A percentile compares a stretch with the other conserved stretches of the same genome.
These are phyloP conservation scores for Caryopteris hybrid DNA, from an alignment of 305 asterid genomes.

Conservation along the genomic window DNA sequence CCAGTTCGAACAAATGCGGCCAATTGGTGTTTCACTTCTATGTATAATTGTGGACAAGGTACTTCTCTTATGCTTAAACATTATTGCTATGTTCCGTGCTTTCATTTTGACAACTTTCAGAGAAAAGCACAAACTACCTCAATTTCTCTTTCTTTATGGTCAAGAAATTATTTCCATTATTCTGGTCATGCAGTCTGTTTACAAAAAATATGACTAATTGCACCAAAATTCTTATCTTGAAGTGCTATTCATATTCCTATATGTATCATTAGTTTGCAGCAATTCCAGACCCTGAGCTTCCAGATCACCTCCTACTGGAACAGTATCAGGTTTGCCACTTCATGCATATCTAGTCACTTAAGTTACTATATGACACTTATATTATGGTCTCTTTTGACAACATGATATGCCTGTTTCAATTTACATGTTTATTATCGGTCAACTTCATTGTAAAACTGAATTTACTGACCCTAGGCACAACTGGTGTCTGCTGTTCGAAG, in stretches of 20 bases:
- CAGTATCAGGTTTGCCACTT: slow-evolving; percentile 77
- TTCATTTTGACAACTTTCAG: neutral
- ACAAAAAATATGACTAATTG: neutral
- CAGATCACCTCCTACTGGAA: slow-evolving; percentile 91
- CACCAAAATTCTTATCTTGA: neutral
- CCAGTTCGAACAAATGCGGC: slow-evolving; percentile 94
- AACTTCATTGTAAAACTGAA: slow-evolving; percentile 12
- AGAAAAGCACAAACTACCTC: neutral
- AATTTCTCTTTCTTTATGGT: neutral
- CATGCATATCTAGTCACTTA: slow-evolving; percentile 7
- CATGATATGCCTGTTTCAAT: slow-evolving; percentile 16
- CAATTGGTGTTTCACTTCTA: slow-evolving; percentile 80
- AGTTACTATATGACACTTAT: neutral
- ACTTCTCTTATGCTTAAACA: slow-evolving; percentile 18
- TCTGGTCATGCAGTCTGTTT: neutral
- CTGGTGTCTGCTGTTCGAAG: slow-evolving; percentile 96
- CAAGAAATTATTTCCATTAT: neutral
- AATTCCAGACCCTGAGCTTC: slow-evolving; percentile 86
- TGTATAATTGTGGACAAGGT: slow-evolving; percentile 96
- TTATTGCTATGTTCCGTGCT: neutral
- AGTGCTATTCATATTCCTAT: neutral
- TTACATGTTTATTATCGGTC: slow-evolving; percentile 10
- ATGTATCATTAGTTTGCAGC: slow-evolving; percentile 64
- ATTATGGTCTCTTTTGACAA: neutral
- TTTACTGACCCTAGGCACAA: slow-evolving; percentile 68